Base-by-base conservation (phyloP, 2,329 filamentous ascomycete species). In the Penicillium sp. region DNA sequence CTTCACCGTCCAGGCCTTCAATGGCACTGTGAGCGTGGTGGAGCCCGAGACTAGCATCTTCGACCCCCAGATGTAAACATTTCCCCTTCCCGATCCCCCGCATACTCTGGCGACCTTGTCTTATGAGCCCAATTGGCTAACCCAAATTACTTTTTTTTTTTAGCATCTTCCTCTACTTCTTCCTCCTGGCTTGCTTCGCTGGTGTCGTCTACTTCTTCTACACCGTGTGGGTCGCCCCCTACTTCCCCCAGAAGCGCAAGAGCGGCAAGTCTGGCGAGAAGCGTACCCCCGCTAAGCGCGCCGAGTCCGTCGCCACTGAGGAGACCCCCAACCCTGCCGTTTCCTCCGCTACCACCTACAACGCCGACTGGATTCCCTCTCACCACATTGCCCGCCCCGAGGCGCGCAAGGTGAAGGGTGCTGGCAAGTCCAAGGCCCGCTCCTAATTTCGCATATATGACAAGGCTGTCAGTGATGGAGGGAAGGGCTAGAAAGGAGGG, bases 111-210 rank as follows among this genome's bases (percentile, higher is more conserved):
- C 16, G 16, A 31, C 21, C 37, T 29, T 22, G 3, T 43, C 33
- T 21, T 37, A 9, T 22, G 31, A 26, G 4, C 31, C n/a, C 56
- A 49, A 53, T 60, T 55, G 55, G 69, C 60, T 58, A 21, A 61
- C 22, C 47, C 55, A 62, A 19, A 13, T 14, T 24, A 58, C 45
- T 29, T 35, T 24, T 35, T 8, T 29, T 35, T 24, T 35, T 8
- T 35, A 98, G 95, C 74, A 91, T 98, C 80, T 99, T 99, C 87
- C 87, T 99, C 62, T 98, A 98, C 82, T 83, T 96, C 74, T 88
- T 98, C 82, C 89, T 99, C 68, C 82, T 88, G 53, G 87, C 84
- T 60, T 85, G 83, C 62, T 96, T 96, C 74, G 86, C 79, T 64
- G 92, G 90, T 61, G 91, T 88, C 53, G 85, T 89, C 74, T 97